These are phyloP conservation scores for Teratosphaeria nubilosa DNA, from an alignment of 2,329 filamentous ascomycete species.

Conservation along the genomic window DNA sequence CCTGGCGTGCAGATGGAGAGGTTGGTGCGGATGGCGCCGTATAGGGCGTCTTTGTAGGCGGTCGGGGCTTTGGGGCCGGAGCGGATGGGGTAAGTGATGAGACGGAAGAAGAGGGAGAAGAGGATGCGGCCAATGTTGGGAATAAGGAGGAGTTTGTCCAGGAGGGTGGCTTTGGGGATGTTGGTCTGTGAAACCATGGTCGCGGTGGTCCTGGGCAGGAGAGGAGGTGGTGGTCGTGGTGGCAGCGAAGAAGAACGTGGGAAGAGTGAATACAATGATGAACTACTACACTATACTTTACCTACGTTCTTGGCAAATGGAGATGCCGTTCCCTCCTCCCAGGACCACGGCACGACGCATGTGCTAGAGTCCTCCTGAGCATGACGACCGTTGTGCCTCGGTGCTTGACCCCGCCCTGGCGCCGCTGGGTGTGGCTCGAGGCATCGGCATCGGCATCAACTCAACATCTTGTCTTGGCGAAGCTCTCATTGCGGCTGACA, in stretches of 20 bases:
- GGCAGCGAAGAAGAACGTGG: not conserved
- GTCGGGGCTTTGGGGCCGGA: constrained; percentile 18
- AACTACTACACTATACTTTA: not conserved
- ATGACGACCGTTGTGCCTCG: not conserved
- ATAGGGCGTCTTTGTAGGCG: constrained; percentile 19
- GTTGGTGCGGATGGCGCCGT: constrained; percentile 16
- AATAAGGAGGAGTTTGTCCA: constrained; percentile 1
- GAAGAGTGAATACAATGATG: not conserved
- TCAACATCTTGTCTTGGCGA: too few species aligned
- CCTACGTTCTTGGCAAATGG: not conserved
- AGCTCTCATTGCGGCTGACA: too few species aligned
- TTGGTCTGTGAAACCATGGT: not conserved
- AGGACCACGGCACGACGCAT: not conserved
- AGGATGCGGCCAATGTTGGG: constrained; percentile 17
- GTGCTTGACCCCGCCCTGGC: not conserved
- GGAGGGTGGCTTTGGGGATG: not conserved
- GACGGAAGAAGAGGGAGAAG: constrained; percentile 22
- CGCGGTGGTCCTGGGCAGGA: not conserved
- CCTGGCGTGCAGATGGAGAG: constrained; percentile 9
- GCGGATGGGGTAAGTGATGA: constrained; percentile 27
- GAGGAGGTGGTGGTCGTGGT: not conserved
- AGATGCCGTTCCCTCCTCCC: not conserved
- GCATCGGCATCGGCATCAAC: not conserved
- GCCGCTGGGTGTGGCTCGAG: not conserved
- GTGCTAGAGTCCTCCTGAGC: not conserved